phyloP scores from a whole-genome alignment of 1,284 basidiomycete species.

The Tylopilus microsporus region DNA sequence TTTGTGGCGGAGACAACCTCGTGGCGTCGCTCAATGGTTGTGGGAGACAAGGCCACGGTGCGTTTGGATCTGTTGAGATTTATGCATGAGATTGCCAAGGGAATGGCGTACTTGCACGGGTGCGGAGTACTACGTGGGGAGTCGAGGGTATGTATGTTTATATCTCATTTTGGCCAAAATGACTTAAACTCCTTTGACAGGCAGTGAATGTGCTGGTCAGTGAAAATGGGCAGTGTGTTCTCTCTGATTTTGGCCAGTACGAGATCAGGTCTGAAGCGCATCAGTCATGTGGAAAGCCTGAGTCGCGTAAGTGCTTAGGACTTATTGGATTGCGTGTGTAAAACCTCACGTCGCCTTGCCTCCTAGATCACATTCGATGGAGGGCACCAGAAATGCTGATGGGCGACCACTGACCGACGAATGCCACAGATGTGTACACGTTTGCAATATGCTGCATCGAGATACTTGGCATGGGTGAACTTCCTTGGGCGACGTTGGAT shows the following conservation, averaged over 20 bases:
- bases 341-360: neutral
- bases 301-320: constrained; percentile 45
- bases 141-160: constrained; percentile 46
- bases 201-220: constrained; percentile 71
- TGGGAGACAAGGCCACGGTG: neutral
- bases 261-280: constrained; percentile 70
- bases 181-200: constrained; percentile 32
- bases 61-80: constrained; percentile 50
- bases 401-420: constrained; percentile 61
- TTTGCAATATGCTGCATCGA: constrained; percentile 71
- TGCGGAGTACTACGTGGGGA: constrained; percentile 68
- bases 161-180: neutral
- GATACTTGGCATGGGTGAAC: constrained; percentile 56
- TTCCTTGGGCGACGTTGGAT: constrained; percentile 58
- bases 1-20: constrained; percentile 43
- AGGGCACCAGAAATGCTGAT: constrained; percentile 67
- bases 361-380: constrained; percentile 65
- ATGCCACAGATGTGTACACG: constrained; percentile 65
- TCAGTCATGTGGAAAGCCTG: constrained; percentile 49
- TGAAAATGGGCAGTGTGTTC: constrained; percentile 59
- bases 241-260: constrained; percentile 76
- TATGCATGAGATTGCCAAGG: constrained; percentile 67
- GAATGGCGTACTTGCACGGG: constrained; percentile 71
- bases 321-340: neutral
- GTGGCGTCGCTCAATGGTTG: constrained; percentile 35